Conservation (phyloP, 805 yeast species). For the Candida palmyrensis region DNA sequence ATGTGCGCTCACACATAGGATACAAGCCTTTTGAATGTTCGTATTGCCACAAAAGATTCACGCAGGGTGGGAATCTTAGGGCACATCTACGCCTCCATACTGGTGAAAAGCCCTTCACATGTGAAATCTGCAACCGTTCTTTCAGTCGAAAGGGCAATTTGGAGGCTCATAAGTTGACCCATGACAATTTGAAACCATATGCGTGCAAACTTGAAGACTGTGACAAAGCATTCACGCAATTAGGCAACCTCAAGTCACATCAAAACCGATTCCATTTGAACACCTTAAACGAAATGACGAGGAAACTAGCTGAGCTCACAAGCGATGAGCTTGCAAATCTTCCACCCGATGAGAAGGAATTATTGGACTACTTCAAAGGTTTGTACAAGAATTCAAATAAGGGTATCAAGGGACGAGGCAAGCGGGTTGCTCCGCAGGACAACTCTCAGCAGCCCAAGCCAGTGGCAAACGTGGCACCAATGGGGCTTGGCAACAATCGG, state of each 20-base stretch:
- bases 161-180: conserved; percentile 83
- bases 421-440: too few relatives aligned
- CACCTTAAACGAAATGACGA: conserved; percentile 64
- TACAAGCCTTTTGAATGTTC: conserved; percentile 77
- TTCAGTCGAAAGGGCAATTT: conserved; percentile 90
- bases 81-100: conserved; percentile 86
- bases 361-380: conserved; percentile 72
- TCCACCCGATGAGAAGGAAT: conserved; percentile 60
- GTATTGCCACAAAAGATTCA: conserved; percentile 74
- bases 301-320: conserved; percentile 54
- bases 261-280: conserved; percentile 83
- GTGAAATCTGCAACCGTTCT: conserved; percentile 68
- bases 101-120: conserved; percentile 85
- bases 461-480: too few relatives aligned
- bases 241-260: conserved; percentile 91
- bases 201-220: conserved; percentile 78
- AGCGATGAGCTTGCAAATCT: conserved; percentile 43
- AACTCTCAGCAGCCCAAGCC: too few relatives aligned
- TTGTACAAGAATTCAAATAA: conserved; percentile 84
- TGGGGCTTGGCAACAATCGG: not conserved
- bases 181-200: conserved; percentile 72
- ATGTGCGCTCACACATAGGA: conserved; percentile 82
- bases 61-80: conserved; percentile 86
- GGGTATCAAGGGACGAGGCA: conserved; percentile 91
- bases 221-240: conserved; percentile 80